Percentiles rank a stretch among this genome's conserved stretches.
These are phyloP conservation scores for Urochloa ruziziensis DNA, from an alignment of 176 grass and related monocot genomes.

Conservation along the genomic window DNA sequence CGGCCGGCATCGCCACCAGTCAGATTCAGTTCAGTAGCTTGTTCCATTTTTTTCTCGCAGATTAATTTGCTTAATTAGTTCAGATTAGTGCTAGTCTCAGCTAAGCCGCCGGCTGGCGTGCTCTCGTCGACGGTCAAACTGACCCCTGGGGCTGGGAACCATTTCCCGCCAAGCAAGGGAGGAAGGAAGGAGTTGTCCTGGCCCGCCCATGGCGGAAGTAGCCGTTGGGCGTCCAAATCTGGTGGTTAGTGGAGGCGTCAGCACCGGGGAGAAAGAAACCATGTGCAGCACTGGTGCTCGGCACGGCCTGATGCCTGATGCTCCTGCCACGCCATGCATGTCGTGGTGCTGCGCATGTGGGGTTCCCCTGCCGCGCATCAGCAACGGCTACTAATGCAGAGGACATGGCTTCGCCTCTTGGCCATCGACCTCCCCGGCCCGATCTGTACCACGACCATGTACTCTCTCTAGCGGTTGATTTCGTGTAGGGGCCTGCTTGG, in stretches of 20 bases:
- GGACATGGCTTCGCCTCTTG: conserved; percentile 8
- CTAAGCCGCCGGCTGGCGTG: conserved; percentile 8
- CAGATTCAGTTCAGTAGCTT: conserved; percentile 27
- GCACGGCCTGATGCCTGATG: neutral
- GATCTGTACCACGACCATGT: conserved; percentile 24
- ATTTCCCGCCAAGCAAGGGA: conserved; percentile 38
- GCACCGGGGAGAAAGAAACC: conserved; percentile 15
- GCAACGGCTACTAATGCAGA: conserved; percentile 56
- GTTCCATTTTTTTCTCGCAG: neutral
- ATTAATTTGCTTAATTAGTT: conserved; percentile 36
- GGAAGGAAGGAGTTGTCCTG: neutral
- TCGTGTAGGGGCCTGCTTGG: conserved; percentile 51
- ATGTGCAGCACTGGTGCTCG: conserved; percentile 45
- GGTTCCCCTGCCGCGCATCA: conserved; percentile 26
- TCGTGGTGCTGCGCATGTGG: conserved; percentile 26
- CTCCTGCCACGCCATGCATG: conserved; percentile 1
- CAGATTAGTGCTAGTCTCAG: conserved; percentile 36
- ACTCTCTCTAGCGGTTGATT: conserved; percentile 38
- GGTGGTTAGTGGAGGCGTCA: neutral
- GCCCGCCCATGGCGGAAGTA: conserved; percentile 38
- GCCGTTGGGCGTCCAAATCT: conserved; percentile 56
- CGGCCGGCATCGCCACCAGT: neutral
- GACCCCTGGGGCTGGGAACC: conserved; percentile 8
- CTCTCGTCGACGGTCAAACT: conserved; percentile 15
- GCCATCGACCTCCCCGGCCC: conserved; percentile 36